Evolutionary conservation across 345 rosid genomes (phyloP).

Genomic region (Syzygium aqueum): DNA sequence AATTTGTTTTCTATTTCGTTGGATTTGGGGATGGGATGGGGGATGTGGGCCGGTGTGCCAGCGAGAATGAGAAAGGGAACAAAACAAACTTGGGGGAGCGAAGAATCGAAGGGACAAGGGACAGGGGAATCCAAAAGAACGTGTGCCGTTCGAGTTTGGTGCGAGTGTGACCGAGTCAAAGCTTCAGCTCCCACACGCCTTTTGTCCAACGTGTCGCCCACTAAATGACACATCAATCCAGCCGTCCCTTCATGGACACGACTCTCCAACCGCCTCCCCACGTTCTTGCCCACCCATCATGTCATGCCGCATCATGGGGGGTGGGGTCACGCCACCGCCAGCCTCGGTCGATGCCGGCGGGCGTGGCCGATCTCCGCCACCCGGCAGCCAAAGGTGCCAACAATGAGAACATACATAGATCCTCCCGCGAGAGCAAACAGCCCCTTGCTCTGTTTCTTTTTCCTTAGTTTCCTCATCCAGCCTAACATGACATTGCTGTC

Average conservation of each 20-base stretch:
- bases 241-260: neutral
- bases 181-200: neutral
- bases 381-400: neutral
- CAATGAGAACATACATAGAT: neutral
- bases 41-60: neutral
- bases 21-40: neutral
- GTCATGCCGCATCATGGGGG: neutral
- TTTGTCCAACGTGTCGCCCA: neutral
- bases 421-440: neutral
- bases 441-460: neutral
- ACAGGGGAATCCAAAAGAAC: neutral
- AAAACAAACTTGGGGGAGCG: too few relatives aligned
- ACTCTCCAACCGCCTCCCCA: neutral
- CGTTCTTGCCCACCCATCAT: neutral
- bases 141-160: too few relatives aligned
- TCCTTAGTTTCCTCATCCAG: neutral
- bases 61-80: neutral
- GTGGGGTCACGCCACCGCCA: neutral
- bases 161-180: neutral
- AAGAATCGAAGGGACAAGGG: neutral
- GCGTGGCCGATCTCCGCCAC: neutral
- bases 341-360: neutral
- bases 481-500: neutral
- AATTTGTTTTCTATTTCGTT: neutral
- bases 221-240: neutral